Base-by-base conservation (phyloP, 2,329 filamentous ascomycete genomes). In the Ramularia endophylla region DNA sequence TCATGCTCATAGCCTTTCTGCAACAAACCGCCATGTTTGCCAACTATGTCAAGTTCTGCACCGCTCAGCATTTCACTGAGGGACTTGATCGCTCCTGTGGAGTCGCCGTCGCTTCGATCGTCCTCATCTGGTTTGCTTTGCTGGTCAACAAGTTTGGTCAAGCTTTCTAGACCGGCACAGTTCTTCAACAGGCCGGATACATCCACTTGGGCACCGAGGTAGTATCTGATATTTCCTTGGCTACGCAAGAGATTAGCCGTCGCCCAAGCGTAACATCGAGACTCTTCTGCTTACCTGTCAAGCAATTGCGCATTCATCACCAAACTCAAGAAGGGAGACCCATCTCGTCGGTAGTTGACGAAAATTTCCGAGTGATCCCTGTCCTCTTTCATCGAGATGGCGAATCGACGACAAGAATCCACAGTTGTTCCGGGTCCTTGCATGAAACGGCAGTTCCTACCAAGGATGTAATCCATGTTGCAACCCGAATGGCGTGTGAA, bases 401-500 rank as follows among this genome's bases (percentile, higher is more conserved):
- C 46, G 36, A 49, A 49, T n/a, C 46, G 34, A 5, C 40, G 40
- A 39, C 43, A 46, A n/a, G 43, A 46, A 28, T 46, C 43, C 5
- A 46, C 38, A 4, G 46, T 49, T 4, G 84, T 87, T 52, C 75
- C 77, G 0, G 83, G 83, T 0, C 85, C 85, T 58, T 88, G 84
- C 1, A 89, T 72, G 53, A 89, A 87, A 5, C 84, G 77, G 52
- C 84, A 88, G 49, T 89, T 89, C 22, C 82, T 77, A 0, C 85
- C 85, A 8, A 88, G 74, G 3, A 81, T 77, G 56, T 87, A 86
- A 37, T 72, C 73, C 64, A 85, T 78, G 2, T 81, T 81, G 55
- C 87, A 87, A 50, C 87, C 81, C 0, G 83, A 87, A 5, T 81
- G 84, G 30, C 76, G 73, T 51, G 85, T 76, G 53, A 87, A 88